Evolutionary conservation across 805 yeast genomes (phyloP), one percentile per base, ranked within the genome.

Genomic region (Yamadazyma phyllophila): DNA sequence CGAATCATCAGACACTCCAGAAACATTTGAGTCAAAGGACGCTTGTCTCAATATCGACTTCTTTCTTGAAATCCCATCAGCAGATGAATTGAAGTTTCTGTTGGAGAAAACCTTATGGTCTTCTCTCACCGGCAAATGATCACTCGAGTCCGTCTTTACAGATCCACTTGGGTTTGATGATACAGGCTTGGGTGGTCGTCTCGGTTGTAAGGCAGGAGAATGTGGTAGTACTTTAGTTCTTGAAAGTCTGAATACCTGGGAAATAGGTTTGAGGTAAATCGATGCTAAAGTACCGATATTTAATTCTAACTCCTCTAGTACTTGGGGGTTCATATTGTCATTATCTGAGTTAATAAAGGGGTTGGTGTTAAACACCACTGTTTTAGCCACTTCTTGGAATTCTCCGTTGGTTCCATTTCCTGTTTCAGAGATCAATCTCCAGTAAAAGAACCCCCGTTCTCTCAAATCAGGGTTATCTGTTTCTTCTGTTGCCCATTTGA

Each of bases 231-330:
- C 51, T 49, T 72, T 82, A 1, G 75, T 64, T 50, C 77, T 83
- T 2, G 86, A 74, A 29, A 77, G 61, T 35, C 96, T 70, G 71
- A 90, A 90, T 2, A 90, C 89, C 55, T 80, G 86, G n/a, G 77
- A 76, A 7, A 88, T 84, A 0, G 96, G 96, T 54, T 89, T 86
- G 55, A 91, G 67, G 58, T 90, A 92, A 11, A 91, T 80, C 0
- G 96, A 83, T 0, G 95, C 91, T 43, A 92, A 66, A 0, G 90
- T 72, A 1, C 97, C 97, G 29, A 91, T 82, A 53, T 82, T 83
- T 50, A 90, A 69, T 55, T 88, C 95, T 44, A 91, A 67, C 58
- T 91, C 97, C 54, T 90, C 96, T 30, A 91, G 62, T 11, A 85
- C 76, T 1, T 66, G 63, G 0, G 85, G 83, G 50, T 88, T 92